Conservation (phyloP, 2,329 filamentous ascomycete genomes). For the Thielaviopsis euricoi region DNA sequence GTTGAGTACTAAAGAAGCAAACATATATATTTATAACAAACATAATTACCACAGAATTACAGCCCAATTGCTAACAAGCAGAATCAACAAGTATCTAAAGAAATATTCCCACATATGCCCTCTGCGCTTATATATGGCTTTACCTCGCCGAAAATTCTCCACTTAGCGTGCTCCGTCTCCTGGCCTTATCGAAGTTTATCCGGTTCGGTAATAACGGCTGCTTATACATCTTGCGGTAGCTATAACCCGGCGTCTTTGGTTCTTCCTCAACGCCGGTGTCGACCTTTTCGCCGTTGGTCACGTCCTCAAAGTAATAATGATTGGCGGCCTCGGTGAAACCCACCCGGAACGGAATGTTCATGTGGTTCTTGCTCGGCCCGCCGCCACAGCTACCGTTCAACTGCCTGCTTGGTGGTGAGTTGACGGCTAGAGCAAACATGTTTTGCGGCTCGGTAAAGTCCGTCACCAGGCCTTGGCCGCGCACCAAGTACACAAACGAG, state of each 20-base stretch:
- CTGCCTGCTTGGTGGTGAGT: conserved; percentile 27
- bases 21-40: too few relatives aligned
- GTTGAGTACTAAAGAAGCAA: too few relatives aligned
- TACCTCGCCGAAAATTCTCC: too few relatives aligned
- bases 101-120: too few relatives aligned
- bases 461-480: conserved; percentile 45
- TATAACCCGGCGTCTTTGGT: background rate
- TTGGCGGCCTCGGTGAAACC: conserved; percentile 22
- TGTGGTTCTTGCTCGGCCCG: conserved; percentile 20
- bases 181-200: background rate
- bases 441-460: conserved; percentile 69
- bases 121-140: too few relatives aligned
- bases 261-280: background rate
- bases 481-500: conserved; percentile 44
- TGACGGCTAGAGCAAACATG: conserved; percentile 55
- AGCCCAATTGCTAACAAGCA: background rate
- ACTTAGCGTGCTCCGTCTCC: background rate
- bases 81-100: background rate
- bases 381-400: conserved; percentile 24
- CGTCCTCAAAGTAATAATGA: conserved; percentile 28
- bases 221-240: background rate
- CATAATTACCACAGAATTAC: background rate
- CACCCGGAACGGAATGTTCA: conserved; percentile 27
- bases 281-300: conserved; percentile 13
- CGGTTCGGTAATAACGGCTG: background rate